phyloP scores from a whole-genome alignment of 768 basidiomycete genomes.

The Tremella yokohamensis region DNA sequence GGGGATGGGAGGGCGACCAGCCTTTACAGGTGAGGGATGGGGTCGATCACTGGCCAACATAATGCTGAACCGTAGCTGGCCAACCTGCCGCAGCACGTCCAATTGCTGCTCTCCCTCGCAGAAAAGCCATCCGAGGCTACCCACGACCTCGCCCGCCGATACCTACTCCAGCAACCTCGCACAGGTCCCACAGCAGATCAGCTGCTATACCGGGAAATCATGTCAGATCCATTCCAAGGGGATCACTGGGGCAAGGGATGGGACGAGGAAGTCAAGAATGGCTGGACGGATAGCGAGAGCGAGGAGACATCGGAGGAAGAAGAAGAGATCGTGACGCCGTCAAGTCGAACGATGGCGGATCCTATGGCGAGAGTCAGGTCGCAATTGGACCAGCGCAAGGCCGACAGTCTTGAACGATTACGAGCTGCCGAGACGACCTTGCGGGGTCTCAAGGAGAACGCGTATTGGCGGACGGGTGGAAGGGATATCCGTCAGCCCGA shows the following conservation, averaged over 20 bases:
- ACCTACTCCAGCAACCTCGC: slow-evolving; percentile 15
- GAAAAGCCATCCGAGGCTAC: slow-evolving; percentile 17
- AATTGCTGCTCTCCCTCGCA: slow-evolving; percentile 34
- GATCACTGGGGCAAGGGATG: slow-evolving; percentile 24
- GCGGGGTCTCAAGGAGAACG: slow-evolving; percentile 11
- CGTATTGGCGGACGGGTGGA: slow-evolving; percentile 30
- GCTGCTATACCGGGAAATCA: slow-evolving; percentile 37
- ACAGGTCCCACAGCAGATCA: slow-evolving; percentile 32
- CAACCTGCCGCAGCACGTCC: slow-evolving; percentile 40
- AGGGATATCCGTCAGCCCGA: slow-evolving; percentile 2
- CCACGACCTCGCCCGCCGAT: slow-evolving; percentile 24
- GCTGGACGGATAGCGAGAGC: slow-evolving; percentile 37
- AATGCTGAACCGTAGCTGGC: slow-evolving; percentile 14
- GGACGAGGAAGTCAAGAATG: slow-evolving; percentile 34
- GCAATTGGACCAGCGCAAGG: not conserved
- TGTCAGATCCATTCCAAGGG: slow-evolving; percentile 36
- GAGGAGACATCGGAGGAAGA: slow-evolving; percentile 10
- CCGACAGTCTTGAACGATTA: slow-evolving; percentile 11
- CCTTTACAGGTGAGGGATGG: slow-evolving; percentile 20
- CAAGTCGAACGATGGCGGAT: slow-evolving; percentile 6
- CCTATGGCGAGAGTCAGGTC: not conserved
- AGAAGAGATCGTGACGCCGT: slow-evolving; percentile 20
- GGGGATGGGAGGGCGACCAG: slow-evolving; percentile 30
- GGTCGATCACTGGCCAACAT: not conserved
- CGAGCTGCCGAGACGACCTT: slow-evolving; percentile 17